phyloP scores from a whole-genome alignment of 2,329 filamentous ascomycete genomes.

The Colletotrichum sp. region DNA sequence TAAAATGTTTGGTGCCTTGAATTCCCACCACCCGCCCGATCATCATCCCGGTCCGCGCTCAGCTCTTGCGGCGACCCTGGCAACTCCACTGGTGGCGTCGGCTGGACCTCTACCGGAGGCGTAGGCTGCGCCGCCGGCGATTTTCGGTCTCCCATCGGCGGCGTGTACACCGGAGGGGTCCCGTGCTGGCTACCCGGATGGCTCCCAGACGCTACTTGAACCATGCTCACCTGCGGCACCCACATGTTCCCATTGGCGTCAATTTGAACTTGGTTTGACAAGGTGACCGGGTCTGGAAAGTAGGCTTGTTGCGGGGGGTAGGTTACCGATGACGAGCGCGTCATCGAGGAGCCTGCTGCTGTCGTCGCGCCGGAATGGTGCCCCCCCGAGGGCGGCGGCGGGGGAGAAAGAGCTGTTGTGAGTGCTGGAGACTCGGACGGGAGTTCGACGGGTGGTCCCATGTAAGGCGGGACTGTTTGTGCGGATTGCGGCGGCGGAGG shows the following conservation, averaged over 20 bases:
- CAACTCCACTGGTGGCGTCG: background rate
- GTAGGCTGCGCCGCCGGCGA: background rate
- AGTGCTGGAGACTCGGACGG: constrained; percentile 19
- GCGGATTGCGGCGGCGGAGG: constrained; percentile 17
- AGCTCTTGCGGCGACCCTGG: constrained; percentile 13
- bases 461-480: constrained; percentile 14
- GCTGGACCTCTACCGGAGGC: background rate
- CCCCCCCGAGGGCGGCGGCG: background rate
- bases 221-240: constrained; percentile 37
- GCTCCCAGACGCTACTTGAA: constrained; percentile 25
- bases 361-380: background rate
- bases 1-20: constrained; percentile 18
- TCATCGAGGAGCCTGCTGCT: background rate
- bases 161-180: constrained; percentile 15
- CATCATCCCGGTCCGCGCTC: background rate
- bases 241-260: constrained; percentile 36
- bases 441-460: constrained; percentile 32
- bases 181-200: background rate
- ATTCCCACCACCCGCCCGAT: background rate
- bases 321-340: background rate
- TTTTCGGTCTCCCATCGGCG: constrained; percentile 1
- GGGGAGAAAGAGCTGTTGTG: background rate
- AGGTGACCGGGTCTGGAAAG: constrained; percentile 9
- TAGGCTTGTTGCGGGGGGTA: constrained; percentile 17
- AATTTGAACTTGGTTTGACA: constrained; percentile 28